Conservation (phyloP, 495 filamentous ascomycete species). For the Podospora appendiculata region DNA sequence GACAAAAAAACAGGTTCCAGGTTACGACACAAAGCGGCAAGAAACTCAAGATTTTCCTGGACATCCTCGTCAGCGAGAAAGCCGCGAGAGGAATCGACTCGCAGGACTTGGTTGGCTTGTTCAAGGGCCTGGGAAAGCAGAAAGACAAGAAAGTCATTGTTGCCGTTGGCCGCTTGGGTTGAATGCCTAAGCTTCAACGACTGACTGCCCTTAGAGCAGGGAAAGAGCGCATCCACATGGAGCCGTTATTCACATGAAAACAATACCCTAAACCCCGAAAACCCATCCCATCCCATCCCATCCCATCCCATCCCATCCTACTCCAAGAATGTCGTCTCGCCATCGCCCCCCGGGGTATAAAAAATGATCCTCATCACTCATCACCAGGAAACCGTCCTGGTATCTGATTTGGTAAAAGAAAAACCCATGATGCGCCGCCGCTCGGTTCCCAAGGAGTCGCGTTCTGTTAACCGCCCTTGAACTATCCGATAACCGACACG, state of each 20-base stretch:
- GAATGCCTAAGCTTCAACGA: neutral
- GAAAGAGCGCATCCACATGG: too few species aligned
- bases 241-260: too few species aligned
- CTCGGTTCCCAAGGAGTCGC: too few species aligned
- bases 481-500: too few species aligned
- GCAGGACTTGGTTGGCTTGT: constrained; percentile 17
- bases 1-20: constrained; percentile 15
- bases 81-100: constrained; percentile 13
- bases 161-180: constrained; percentile 2
- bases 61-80: constrained; percentile 18
- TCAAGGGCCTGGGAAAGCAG: constrained; percentile 24
- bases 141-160: constrained; percentile 20
- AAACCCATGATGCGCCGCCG: too few species aligned
- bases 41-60: constrained; percentile 22
- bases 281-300: neutral
- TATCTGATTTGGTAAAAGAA: too few species aligned
- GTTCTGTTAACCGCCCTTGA: too few species aligned
- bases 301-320: neutral
- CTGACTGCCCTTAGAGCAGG: too few species aligned
- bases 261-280: too few species aligned
- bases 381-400: constrained; percentile 1
- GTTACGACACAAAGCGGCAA: constrained; percentile 15
- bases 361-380: neutral
- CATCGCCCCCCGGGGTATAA: neutral
- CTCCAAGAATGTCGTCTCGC: too few species aligned